phyloP scores from a whole-genome alignment of 495 filamentous ascomycete genomes.

The Aspergillus ellipticus region DNA sequence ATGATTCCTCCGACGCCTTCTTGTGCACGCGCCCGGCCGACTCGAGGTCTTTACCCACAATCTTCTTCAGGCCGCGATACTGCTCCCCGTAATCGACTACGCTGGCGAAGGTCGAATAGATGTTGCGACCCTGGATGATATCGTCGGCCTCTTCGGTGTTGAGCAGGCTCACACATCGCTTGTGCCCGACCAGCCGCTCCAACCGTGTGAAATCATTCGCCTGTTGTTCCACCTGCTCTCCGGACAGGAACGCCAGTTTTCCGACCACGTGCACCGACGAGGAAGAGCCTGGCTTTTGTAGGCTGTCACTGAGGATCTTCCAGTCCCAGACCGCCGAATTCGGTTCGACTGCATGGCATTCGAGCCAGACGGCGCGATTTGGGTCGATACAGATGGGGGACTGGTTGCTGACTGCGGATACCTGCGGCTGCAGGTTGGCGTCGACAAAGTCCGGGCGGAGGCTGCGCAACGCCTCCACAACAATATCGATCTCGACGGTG shows the following conservation, averaged over 20 bases:
- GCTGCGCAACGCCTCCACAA: slow-evolving; percentile 38
- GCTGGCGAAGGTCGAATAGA: slow-evolving; percentile 40
- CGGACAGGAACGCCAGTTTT: neutral
- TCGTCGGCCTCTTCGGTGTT: slow-evolving; percentile 34
- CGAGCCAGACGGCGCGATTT: slow-evolving; percentile 32
- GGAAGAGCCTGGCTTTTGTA: too few species aligned
- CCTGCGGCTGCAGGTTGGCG: too few species aligned
- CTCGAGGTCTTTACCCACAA: too few species aligned
- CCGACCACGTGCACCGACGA: too few species aligned
- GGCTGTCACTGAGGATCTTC: neutral
- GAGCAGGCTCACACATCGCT: slow-evolving; percentile 32
- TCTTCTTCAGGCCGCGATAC: slow-evolving; percentile 38
- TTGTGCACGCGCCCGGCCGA: too few species aligned
- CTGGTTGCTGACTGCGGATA: too few species aligned
- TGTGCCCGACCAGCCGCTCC: slow-evolving; percentile 34
- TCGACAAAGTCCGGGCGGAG: slow-evolving; percentile 26
- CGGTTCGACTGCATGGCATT: slow-evolving; percentile 16
- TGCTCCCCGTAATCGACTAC: slow-evolving; percentile 47
- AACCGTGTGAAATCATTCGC: slow-evolving; percentile 38
- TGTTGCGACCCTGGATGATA: slow-evolving; percentile 40
- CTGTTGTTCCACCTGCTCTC: too few species aligned
- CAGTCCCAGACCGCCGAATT: slow-evolving; percentile 20
- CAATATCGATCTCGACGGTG: slow-evolving; percentile 41
- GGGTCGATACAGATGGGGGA: slow-evolving; percentile 35
- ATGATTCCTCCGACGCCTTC: too few species aligned